Conservation (phyloP, 441 rosid genomes). For the Adansonia gregorii region DNA sequence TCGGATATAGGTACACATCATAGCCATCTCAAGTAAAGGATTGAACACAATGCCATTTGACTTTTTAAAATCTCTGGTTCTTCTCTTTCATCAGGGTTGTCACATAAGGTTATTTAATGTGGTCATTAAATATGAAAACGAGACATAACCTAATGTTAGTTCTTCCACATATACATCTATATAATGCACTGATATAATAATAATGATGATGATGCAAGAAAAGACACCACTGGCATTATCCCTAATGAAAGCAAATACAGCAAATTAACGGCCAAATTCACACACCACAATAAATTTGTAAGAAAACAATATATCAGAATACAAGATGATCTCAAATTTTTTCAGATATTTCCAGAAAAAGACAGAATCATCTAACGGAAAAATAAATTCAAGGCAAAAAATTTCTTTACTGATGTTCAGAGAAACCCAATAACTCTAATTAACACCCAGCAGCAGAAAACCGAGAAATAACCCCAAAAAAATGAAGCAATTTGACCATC, state of each 20-base stretch:
- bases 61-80: constrained; percentile 18
- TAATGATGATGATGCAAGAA: constrained; percentile 21
- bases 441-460: constrained; percentile 27
- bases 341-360: constrained; percentile 8
- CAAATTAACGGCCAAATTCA: constrained; percentile 33
- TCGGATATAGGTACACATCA: not conserved
- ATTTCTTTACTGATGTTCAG: not conserved
- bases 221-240: constrained; percentile 15
- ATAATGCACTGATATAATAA: constrained; percentile 23
- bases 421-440: constrained; percentile 23
- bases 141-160: constrained; percentile 17
- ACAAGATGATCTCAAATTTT: constrained; percentile 18
- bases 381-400: too few relatives aligned
- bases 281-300: constrained; percentile 19
- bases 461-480: not conserved
- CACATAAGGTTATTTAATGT: constrained; percentile 5
- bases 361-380: not conserved
- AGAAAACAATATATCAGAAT: constrained; percentile 7
- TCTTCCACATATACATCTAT: constrained; percentile 21
- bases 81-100: constrained; percentile 16
- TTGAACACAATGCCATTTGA: constrained; percentile 23
- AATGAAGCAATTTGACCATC: constrained; percentile 19
- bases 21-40: constrained; percentile 6
- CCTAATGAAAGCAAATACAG: constrained; percentile 29
- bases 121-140: constrained; percentile 13